Base-by-base conservation (phyloP, 768 basidiomycete species). In the Glaciozyma martinii region DNA sequence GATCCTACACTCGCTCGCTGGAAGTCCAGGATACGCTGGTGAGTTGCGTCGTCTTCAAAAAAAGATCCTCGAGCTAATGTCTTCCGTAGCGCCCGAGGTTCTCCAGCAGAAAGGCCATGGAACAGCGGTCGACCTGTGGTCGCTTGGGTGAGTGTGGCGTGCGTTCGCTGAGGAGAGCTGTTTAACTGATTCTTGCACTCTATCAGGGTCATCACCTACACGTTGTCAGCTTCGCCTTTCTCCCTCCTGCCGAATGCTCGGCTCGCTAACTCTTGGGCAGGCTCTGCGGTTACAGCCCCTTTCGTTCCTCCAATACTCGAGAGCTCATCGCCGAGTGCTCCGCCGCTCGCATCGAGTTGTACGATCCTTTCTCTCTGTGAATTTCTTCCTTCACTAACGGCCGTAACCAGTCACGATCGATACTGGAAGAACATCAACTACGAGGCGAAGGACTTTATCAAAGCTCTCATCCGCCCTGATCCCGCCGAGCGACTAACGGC, bases 71-170 rank as follows among this genome's bases (percentile, higher is more conserved):
- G 33, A 55, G 33, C 42, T 46, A 3, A 30, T 12, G 85, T 90
- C 90, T 2, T 92, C 94, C 72, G 87, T 90, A 53, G 93, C 95
- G 3, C 94, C 94, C 1, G 79, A 79, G 66, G 74, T 78, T 2
- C 67, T 78, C 27, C 46, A 59, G 18, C 47, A 66, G 40, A 33
- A 70, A 25, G 40, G 89, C 0, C 93, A 99, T 73, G 86, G 91
- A 53, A 91, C 90, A 74, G 84, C 89, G 5, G 93, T 95, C 9
- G 95, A 98, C 76, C 77, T 95, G 23, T 98, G 95, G 95, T 85
- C 37, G 37, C 37, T 40, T 40, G 37, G 37, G 37, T 40, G 37
- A 40, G 37, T 40, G 3, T 13, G 10, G 12, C 37, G 10, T 13
- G 37, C 37, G 7, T 40, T 6, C 37, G 37, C 37, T 13, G 37